These are phyloP conservation scores for Populus deltoides DNA, from an alignment of 345 rosid species.

Conservation along the genomic window DNA sequence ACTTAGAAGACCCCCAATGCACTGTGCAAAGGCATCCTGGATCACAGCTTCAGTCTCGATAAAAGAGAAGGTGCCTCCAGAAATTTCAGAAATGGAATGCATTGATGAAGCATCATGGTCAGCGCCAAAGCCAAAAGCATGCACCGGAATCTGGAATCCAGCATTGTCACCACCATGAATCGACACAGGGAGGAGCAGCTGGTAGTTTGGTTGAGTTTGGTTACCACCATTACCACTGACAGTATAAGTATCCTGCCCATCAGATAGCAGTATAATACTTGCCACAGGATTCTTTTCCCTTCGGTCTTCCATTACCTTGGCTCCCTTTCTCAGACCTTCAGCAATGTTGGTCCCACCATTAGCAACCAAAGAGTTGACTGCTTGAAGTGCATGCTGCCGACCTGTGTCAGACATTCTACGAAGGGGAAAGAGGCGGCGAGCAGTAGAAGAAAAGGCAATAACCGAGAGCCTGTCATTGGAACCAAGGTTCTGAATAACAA, in stretches of 20 bases:
- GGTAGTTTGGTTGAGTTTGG: slow-evolving; percentile 59
- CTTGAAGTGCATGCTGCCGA: slow-evolving; percentile 75
- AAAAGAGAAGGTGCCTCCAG: slow-evolving; percentile 95
- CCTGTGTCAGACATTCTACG: slow-evolving; percentile 77
- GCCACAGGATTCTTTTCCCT: slow-evolving; percentile 81
- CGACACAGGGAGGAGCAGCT: slow-evolving; percentile 58
- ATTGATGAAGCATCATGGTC: slow-evolving; percentile 89
- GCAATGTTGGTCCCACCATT: slow-evolving; percentile 96
- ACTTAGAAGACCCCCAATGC: slow-evolving; percentile 95
- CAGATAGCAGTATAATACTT: slow-evolving; percentile 83
- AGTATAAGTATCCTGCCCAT: slow-evolving; percentile 84
- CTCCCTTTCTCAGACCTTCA: slow-evolving; percentile 91
- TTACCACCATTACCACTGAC: slow-evolving; percentile 51
- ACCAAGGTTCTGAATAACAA: slow-evolving; percentile 94
- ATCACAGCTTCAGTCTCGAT: slow-evolving; percentile 84
- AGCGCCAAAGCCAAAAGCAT: slow-evolving; percentile 87
- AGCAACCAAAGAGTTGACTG: slow-evolving; percentile 85
- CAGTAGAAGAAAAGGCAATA: slow-evolving; percentile 93
- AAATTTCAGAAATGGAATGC: slow-evolving; percentile 87
- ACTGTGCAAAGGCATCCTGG: slow-evolving; percentile 98
- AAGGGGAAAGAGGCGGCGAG: slow-evolving; percentile 83
- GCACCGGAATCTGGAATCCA: slow-evolving; percentile 80
- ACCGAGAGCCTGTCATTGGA: slow-evolving; percentile 89
- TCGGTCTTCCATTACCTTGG: slow-evolving; percentile 82
- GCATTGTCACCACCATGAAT: slow-evolving; percentile 46